phyloP scores from a whole-genome alignment of 163 green algal species.

The Scenedesmus sp. region DNA sequence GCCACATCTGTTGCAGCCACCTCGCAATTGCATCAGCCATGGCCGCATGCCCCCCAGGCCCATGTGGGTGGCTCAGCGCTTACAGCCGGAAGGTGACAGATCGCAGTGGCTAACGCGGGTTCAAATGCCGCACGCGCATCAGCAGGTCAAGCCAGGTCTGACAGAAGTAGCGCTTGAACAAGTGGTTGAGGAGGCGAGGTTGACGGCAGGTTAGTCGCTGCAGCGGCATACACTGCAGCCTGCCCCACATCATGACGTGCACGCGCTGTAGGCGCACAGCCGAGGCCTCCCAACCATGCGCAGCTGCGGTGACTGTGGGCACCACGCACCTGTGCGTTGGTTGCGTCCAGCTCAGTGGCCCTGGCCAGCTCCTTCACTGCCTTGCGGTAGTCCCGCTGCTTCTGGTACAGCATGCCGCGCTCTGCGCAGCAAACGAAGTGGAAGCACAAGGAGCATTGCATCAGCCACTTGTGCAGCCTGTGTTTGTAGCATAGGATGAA shows the following conservation, averaged over 20 bases:
- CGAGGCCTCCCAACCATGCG: neutral
- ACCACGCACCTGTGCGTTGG: slow-evolving; percentile 63
- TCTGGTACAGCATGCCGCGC: slow-evolving; percentile 81
- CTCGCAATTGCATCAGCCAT: slow-evolving; percentile 83
- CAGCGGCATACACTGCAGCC: too few species aligned
- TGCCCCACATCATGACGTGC: neutral
- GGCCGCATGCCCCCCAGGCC: slow-evolving; percentile 73
- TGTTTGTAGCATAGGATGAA: neutral
- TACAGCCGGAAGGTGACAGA: too few species aligned
- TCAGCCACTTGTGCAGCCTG: neutral
- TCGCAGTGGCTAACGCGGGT: too few species aligned
- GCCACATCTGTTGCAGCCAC: slow-evolving; percentile 63
- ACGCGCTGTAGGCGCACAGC: neutral
- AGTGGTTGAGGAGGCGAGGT: too few species aligned
- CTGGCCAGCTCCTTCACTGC: slow-evolving; percentile 63
- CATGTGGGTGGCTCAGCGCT: slow-evolving; percentile 60
- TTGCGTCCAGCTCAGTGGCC: slow-evolving; percentile 65
- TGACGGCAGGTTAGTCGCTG: too few species aligned
- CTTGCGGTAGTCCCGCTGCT: slow-evolving; percentile 79
- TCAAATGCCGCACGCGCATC: too few species aligned
- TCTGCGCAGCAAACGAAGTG: slow-evolving; percentile 50
- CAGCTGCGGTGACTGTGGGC: too few species aligned
- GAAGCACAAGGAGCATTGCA: neutral
- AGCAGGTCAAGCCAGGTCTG: too few species aligned
- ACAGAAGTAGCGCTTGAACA: too few species aligned